Evolutionary conservation across 1,284 basidiomycete genomes (phyloP).

Genomic region (Termitomyces sp.): DNA sequence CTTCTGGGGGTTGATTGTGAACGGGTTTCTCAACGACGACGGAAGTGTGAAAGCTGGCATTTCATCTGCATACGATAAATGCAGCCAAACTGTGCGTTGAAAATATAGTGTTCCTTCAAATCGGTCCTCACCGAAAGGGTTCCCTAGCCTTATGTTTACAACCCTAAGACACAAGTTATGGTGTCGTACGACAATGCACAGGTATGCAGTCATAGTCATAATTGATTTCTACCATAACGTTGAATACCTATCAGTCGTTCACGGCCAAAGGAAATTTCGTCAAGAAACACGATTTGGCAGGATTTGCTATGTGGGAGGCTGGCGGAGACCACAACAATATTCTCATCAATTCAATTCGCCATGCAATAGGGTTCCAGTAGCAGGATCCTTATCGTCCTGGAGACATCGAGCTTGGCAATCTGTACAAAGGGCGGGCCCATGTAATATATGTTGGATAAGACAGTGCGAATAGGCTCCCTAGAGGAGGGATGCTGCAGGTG

Average conservation of each 20-base stretch:
- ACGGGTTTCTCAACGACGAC: slow-evolving; percentile 48
- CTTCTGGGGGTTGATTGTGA: slow-evolving; percentile 58
- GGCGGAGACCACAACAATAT: slow-evolving; percentile 49
- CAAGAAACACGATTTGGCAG: slow-evolving; percentile 38
- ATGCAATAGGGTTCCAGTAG: slow-evolving; percentile 17
- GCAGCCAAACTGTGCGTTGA: slow-evolving; percentile 63
- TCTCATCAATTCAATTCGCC: slow-evolving; percentile 37
- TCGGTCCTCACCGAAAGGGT: not conserved
- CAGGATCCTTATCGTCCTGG: not conserved
- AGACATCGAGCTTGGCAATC: not conserved
- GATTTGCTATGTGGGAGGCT: slow-evolving; percentile 55
- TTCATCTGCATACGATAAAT: slow-evolving; percentile 50
- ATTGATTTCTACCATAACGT: slow-evolving; percentile 12
- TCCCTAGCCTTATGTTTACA: slow-evolving; percentile 62
- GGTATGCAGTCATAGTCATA: slow-evolving; percentile 35
- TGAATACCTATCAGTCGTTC: slow-evolving; percentile 36
- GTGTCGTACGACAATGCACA: slow-evolving; percentile 58
- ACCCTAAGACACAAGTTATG: slow-evolving; percentile 48
- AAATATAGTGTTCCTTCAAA: not conserved
- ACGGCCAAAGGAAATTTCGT: slow-evolving; percentile 54
- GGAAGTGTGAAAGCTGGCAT: slow-evolving; percentile 50
- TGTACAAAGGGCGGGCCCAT: not conserved
- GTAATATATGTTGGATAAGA: not conserved
- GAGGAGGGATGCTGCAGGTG: not conserved
- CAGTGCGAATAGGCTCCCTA: not conserved